A percentile compares a stretch with the other conserved stretches of the same genome.
phyloP scores from a whole-genome alignment of 2,329 filamentous ascomycete genomes.

The Aspergillus arachidicola region DNA sequence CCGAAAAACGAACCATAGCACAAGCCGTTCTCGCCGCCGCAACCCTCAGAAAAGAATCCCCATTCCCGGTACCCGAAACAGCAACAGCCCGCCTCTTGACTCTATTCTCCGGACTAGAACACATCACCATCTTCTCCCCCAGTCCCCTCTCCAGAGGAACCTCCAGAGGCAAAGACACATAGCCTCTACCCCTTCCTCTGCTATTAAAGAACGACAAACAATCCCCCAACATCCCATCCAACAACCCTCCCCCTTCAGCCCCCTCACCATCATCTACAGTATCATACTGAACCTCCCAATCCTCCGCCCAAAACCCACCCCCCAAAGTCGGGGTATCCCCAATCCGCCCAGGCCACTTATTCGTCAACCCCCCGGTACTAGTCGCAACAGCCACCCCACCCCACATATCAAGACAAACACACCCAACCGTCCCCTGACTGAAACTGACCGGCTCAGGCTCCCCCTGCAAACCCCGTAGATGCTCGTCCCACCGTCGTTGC shows the following conservation, averaged over 20 bases:
- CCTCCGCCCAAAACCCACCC: conserved; percentile 87
- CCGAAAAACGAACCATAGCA: conserved; percentile 69
- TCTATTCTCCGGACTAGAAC: neutral
- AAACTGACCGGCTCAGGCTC: conserved; percentile 38
- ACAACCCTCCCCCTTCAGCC: neutral
- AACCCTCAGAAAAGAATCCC: conserved; percentile 79
- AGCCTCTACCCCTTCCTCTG: neutral
- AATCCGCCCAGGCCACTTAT: conserved; percentile 82
- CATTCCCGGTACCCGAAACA: conserved; percentile 81
- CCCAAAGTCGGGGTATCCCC: conserved; percentile 84
- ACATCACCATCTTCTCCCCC: neutral
- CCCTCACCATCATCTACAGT: neutral
- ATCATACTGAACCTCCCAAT: conserved; percentile 59
- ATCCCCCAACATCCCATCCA: neutral
- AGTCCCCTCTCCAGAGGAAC: neutral
- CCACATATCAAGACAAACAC: conserved; percentile 75
- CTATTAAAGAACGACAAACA: neutral
- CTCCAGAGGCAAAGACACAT: neutral
- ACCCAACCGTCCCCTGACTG: conserved; percentile 82
- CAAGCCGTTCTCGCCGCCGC: conserved; percentile 72
- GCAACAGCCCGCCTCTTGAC: conserved; percentile 50
- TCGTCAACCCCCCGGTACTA: conserved; percentile 77
- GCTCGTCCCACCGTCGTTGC: conserved; percentile 76
- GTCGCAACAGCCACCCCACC: conserved; percentile 72
- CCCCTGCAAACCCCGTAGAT: conserved; percentile 58